Evolutionary conservation across 192 early-diverging fungal species (phyloP).

Genomic region (Linnemannia exigua): DNA sequence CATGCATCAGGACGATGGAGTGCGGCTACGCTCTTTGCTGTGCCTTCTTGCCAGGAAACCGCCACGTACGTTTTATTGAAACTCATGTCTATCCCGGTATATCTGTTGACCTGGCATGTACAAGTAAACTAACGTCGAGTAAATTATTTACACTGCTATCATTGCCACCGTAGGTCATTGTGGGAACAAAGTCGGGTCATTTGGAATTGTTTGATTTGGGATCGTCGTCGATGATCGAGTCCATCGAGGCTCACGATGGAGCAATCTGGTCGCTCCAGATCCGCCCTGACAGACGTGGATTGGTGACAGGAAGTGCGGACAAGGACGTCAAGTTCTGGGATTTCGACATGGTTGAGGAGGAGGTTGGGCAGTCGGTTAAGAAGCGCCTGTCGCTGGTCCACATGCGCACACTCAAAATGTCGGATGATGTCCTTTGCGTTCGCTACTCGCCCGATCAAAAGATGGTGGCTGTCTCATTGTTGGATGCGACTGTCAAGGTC

Average conservation of each 20-base stretch:
- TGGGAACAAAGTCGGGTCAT: slow-evolving; percentile 95
- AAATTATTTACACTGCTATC: no score
- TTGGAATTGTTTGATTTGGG: slow-evolving; percentile 94
- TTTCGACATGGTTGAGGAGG: slow-evolving; percentile 80
- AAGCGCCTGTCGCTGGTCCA: slow-evolving; percentile 86
- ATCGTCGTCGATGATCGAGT: slow-evolving; percentile 85
- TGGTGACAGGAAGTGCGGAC: slow-evolving; percentile 94
- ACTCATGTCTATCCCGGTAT: neutral
- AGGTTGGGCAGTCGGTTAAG: slow-evolving; percentile 33
- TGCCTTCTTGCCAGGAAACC: slow-evolving; percentile 93
- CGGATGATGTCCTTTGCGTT: slow-evolving; percentile 92
- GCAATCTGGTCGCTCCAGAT: slow-evolving; percentile 90
- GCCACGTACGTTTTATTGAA: slow-evolving; percentile 64
- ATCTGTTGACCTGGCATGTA: no score
- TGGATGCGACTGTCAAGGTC: slow-evolving; percentile 97
- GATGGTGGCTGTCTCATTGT: slow-evolving; percentile 89
- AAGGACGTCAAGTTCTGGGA: slow-evolving; percentile 99
- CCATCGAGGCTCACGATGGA: slow-evolving; percentile 92
- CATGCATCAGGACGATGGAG: slow-evolving; percentile 91
- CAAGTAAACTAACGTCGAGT: neutral
- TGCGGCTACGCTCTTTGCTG: slow-evolving; percentile 94
- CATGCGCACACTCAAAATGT: slow-evolving; percentile 93
- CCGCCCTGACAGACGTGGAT: slow-evolving; percentile 87
- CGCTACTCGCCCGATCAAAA: slow-evolving; percentile 88
- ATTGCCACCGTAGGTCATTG: slow-evolving; percentile 72